Base-by-base conservation (phyloP, 2,329 filamentous ascomycete genomes). In the Nigrograna mackinnonii region DNA sequence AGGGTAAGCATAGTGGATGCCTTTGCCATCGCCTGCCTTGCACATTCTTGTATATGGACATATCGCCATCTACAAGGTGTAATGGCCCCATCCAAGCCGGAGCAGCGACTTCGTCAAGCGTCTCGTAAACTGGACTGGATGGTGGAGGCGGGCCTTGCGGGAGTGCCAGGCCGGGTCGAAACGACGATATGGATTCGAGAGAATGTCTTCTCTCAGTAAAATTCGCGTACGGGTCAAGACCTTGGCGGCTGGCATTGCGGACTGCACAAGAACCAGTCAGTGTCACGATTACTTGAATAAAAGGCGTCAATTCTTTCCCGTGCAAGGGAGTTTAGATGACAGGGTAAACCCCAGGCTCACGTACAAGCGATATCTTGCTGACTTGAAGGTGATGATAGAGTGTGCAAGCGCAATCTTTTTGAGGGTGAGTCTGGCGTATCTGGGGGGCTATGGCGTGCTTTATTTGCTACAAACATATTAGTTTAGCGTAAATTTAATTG, bases 51-150 rank as follows among this genome's bases (percentile, higher is more conserved):
- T 52, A 64, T 19, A 66, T 60, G 2, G 58, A 59, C 20, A 43
- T 44, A 2, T 57, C 44, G 4, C 54, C 56, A 16, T 64, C 60
- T 4, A 63, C 39, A 1, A 67, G 47, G 16, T 66, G 62, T 16
- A 67, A 37, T 4, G 62, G 45, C 12, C 47, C 47, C 31, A 58
- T 49, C 46, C 45, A 66, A 14, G 48, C 37, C 12, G 61, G 60
- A 3, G 57, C 59, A 6, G 16, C 18, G 31, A 18, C 12, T 34
- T 18, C 17, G 11, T 16, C 31, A 34, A 34, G 16, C 31, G 31
- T 34, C 11, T 34, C 16, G 12, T 34, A 17, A 12, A n/a, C 3
- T 34, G 12, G 31, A 13, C 12, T 12, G 3, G 12, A 11, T 16
- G 31, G 16, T 11, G 31, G 31, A 13, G 16, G 12, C 12, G 31